Evolutionary conservation across 768 basidiomycete genomes (phyloP), one percentile per base, ranked within the genome.

Genomic region (Phlebiopsis flavidoalba): DNA sequence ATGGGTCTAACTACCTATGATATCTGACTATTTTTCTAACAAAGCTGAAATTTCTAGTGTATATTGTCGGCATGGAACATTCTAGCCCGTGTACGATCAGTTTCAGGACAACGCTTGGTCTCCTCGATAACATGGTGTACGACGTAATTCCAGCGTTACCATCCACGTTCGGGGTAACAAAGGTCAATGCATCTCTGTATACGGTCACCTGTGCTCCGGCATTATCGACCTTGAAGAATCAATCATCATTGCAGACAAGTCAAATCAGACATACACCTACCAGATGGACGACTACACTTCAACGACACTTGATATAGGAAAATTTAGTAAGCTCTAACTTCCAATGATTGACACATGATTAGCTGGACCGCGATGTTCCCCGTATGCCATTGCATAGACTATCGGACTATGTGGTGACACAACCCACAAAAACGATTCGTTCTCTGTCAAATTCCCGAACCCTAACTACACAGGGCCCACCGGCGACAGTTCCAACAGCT

Each of bases 41-140:
- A 31, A 2, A 31, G 26, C 26, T n/a, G n/a, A n/a, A n/a, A n/a
- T n/a, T n/a, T n/a, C n/a, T n/a, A n/a, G n/a, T n/a, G 26, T 31
- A 31, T 31, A 31, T 31, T 53, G 33, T n/a, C n/a, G n/a, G 36
- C 36, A 36, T 53, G 35, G 22, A 40, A 57, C 26, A 24, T 57
- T 21, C 55, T 57, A n/a, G 5, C 24, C 24, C 40, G 55, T 57
- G 10, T 57, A 45, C 21, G 55, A 47, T 14, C 37, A 57, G 24
- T 2, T 57, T 1, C 55, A 19, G n/a, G 11, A 31, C 26, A 31
- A 45, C 22, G 43, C 40, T 57, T 5, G 55, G 55, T 1, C 55
- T 57, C 10, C 55, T 24, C 5, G 55, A 46, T 15, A 57, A 57
- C 37, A 57, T 57, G 55, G 46, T 57, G 11, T 57, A 57, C 14